These are phyloP conservation scores for Tetrahymena elliotti DNA, from an alignment of 73 alveolate species.

Conservation along the genomic window DNA sequence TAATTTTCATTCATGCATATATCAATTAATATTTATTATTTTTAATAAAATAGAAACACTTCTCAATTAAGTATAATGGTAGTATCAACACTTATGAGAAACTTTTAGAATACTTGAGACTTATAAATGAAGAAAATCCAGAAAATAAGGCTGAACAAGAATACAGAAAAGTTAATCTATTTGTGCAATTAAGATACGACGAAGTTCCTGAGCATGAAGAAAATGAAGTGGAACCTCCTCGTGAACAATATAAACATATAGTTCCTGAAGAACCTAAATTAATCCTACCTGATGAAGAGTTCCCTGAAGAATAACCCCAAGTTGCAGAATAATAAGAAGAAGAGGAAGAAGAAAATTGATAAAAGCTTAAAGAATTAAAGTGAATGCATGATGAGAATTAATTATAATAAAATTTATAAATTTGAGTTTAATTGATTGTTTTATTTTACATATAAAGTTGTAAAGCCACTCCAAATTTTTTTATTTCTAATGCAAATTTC, in stretches of 20 bases:
- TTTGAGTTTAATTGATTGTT: not conserved
- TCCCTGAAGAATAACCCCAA: not conserved
- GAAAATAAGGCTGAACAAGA: conserved; percentile 35
- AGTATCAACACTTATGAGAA: not conserved
- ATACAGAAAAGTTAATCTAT: not conserved
- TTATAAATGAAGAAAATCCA: conserved; percentile 8
- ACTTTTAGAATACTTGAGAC: not conserved
- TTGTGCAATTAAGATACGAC: not conserved
- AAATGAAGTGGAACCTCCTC: not conserved
- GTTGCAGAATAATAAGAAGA: not conserved
- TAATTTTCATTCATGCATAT: not conserved
- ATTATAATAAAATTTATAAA: too few species aligned
- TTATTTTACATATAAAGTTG: not conserved
- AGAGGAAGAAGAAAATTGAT: not conserved
- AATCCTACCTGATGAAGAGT: not conserved
- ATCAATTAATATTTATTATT: not conserved
- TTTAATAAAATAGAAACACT: not conserved
- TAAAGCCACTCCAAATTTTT: not conserved
- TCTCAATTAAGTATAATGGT: not conserved
- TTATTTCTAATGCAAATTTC: too few species aligned
- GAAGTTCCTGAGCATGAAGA: not conserved
- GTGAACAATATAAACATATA: not conserved
- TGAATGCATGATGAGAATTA: not conserved
- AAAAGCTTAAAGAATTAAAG: not conserved
- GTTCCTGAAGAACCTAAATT: not conserved